These are phyloP conservation scores for Diplocarpon rosae DNA, from an alignment of 2,329 filamentous ascomycete species.

Conservation along the genomic window DNA sequence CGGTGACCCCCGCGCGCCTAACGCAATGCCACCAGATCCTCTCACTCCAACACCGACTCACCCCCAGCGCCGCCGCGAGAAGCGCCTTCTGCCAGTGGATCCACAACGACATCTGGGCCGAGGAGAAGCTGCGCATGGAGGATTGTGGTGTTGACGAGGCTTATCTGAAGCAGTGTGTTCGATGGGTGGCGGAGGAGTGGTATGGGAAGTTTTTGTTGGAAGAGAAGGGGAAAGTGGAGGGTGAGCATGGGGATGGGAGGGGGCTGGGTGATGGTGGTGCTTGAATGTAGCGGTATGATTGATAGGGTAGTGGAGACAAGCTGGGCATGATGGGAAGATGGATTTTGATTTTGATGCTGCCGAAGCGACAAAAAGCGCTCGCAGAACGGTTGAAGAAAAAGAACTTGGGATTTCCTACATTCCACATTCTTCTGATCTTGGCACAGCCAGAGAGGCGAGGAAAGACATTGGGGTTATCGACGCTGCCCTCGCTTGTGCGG, in stretches of 20 bases:
- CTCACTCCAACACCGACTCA: constrained; percentile 7
- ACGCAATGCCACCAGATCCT: constrained; percentile 16
- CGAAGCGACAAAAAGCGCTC: too few relatives aligned
- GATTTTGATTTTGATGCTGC: too few relatives aligned
- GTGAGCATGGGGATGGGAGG: not conserved
- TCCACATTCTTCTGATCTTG: too few relatives aligned
- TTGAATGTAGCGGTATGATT: not conserved
- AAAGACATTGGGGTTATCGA: too few relatives aligned
- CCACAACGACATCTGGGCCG: constrained; percentile 9
- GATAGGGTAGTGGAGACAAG: too few relatives aligned
- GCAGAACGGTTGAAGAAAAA: too few relatives aligned
- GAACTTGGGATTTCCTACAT: too few relatives aligned
- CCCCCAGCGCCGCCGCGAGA: constrained; percentile 1
- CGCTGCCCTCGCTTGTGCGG: too few relatives aligned
- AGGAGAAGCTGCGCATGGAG: constrained; percentile 3
- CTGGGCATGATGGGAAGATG: too few relatives aligned
- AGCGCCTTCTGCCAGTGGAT: constrained; percentile 14
- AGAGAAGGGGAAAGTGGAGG: not conserved
- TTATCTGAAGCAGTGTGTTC: not conserved
- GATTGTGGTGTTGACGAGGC: constrained; percentile 1
- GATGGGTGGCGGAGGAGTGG: not conserved
- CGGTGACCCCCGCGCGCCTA: constrained; percentile 12
- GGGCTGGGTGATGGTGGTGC: not conserved
- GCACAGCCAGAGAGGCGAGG: too few relatives aligned
- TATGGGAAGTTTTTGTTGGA: not conserved